Conservation (phyloP, 352 stramenopile genomes). For the Discostella stelligera region DNA sequence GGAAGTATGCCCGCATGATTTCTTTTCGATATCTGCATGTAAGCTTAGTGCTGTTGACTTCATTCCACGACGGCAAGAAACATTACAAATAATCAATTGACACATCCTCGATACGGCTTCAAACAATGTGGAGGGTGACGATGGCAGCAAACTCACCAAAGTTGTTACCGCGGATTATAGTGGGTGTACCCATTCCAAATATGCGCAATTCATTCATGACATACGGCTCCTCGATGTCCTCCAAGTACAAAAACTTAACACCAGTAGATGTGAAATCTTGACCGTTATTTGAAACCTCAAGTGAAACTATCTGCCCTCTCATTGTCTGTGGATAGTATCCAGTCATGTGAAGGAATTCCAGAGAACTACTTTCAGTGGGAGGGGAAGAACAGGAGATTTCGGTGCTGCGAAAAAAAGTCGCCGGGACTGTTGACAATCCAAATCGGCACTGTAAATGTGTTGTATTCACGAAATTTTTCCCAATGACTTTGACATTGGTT, state of each 20-base stretch:
- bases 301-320: constrained; percentile 83
- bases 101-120: background rate
- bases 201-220: constrained; percentile 46
- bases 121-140: background rate
- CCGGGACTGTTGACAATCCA: constrained; percentile 85
- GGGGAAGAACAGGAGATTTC: constrained; percentile 87
- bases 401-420: constrained; percentile 83
- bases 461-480: constrained; percentile 87
- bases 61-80: background rate
- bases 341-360: constrained; percentile 24
- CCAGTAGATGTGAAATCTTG: constrained; percentile 92
- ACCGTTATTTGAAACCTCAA: constrained; percentile 94
- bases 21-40: constrained; percentile 87
- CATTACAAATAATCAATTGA: constrained; percentile 69
- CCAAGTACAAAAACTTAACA: constrained; percentile 90
- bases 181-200: constrained; percentile 67
- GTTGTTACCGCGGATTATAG: constrained; percentile 65
- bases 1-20: constrained; percentile 85
- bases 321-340: constrained; percentile 87
- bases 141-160: constrained; percentile 52
- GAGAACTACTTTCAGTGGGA: constrained; percentile 55
- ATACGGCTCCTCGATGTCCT: constrained; percentile 82
- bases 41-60: constrained; percentile 90
- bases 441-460: constrained; percentile 88
- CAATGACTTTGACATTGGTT: constrained; percentile 86